Evolutionary conservation across 371 early-diverging fungal species (phyloP).

Genomic region (Lichtheimia hyalospora): DNA sequence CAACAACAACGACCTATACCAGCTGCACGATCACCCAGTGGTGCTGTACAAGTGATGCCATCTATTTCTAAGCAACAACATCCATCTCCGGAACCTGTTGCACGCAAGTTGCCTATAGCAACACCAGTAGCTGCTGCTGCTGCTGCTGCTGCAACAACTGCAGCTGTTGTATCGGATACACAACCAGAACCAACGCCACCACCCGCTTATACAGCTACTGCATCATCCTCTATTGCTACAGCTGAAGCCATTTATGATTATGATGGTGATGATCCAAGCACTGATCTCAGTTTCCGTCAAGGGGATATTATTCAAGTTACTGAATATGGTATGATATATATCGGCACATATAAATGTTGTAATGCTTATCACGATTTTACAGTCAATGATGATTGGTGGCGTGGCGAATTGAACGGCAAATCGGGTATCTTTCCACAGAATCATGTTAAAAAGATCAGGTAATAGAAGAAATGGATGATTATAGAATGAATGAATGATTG

Average conservation of each 20-base stretch:
- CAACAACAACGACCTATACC: background rate
- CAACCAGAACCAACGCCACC: constrained; percentile 10
- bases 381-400: constrained; percentile 58
- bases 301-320: constrained; percentile 52
- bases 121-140: constrained; percentile 1
- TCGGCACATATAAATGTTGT: no score
- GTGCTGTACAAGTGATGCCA: constrained; percentile 8
- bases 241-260: constrained; percentile 52
- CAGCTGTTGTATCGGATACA: background rate
- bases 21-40: constrained; percentile 11
- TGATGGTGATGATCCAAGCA: constrained; percentile 43
- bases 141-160: constrained; percentile 14
- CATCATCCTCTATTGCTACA: constrained; percentile 25
- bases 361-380: background rate
- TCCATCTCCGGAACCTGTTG: background rate
- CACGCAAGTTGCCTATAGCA: background rate
- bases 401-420: constrained; percentile 40
- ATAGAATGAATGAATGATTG: background rate
- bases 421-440: constrained; percentile 54
- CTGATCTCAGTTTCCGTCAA: constrained; percentile 48
- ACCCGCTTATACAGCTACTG: constrained; percentile 11
- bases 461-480: constrained; percentile 8
- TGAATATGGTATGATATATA: constrained; percentile 38
- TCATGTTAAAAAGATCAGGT: constrained; percentile 44
- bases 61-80: constrained; percentile 1